A percentile compares a stretch with the other conserved stretches of the same genome.
Evolutionary conservation across 2,329 filamentous ascomycete genomes (phyloP).

Genomic region (Thelonectria olida): DNA sequence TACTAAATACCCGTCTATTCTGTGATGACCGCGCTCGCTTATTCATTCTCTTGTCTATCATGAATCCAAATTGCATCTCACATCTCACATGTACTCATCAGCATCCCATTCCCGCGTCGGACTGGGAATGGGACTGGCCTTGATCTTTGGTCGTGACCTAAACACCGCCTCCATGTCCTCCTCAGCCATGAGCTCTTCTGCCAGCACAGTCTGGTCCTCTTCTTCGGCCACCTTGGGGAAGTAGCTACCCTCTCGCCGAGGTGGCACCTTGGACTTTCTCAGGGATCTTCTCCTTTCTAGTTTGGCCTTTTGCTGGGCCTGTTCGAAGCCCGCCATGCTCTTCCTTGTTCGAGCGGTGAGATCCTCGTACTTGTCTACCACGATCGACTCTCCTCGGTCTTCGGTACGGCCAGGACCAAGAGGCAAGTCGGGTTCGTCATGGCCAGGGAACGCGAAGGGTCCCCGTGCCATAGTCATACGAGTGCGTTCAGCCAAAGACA

Average conservation of each 20-base stretch:
- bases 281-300: constrained; percentile 63
- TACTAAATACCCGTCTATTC: background rate
- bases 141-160: constrained; percentile 82
- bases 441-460: constrained; percentile 49
- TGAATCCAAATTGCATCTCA: constrained; percentile 21
- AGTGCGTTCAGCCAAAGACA: constrained; percentile 81
- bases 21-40: background rate
- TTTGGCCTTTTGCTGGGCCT: constrained; percentile 68
- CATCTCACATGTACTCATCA: constrained; percentile 37
- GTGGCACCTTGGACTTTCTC: constrained; percentile 53
- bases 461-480: constrained; percentile 79
- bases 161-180: constrained; percentile 88
- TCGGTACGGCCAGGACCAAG: constrained; percentile 23
- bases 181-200: constrained; percentile 74
- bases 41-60: constrained; percentile 15
- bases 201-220: constrained; percentile 58
- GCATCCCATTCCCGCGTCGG: constrained; percentile 51
- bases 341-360: constrained; percentile 66
- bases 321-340: constrained; percentile 71
- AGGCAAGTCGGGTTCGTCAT: constrained; percentile 41
- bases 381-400: constrained; percentile 29
- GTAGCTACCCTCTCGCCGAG: constrained; percentile 53
- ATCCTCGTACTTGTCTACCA: constrained; percentile 53
- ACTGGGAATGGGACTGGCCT: constrained; percentile 73
- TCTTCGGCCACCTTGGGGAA: constrained; percentile 58